Percentiles rank a stretch among this genome's conserved stretches.
Evolutionary conservation across 805 yeast species (phyloP).

Genomic region (Yamadazyma phyllophila): DNA sequence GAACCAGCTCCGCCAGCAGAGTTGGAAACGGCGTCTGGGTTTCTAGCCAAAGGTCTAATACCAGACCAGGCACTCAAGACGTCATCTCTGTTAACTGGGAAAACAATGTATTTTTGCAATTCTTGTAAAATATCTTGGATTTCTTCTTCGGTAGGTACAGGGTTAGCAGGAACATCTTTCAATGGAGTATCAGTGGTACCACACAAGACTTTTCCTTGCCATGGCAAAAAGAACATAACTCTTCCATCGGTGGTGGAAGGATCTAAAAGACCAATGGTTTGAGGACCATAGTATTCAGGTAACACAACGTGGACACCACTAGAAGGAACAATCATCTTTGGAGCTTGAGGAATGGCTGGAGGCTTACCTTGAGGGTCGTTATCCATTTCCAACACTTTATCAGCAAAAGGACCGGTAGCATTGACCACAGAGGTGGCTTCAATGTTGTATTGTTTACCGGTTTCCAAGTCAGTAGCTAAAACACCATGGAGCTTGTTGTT

Average conservation of each 20-base stretch:
- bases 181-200: conserved; percentile 95
- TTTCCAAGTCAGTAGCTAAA: conserved; percentile 66
- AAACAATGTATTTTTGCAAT: conserved; percentile 83
- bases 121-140: conserved; percentile 84
- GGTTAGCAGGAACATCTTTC: conserved; percentile 66
- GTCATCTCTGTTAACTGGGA: conserved; percentile 86
- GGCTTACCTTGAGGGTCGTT: conserved; percentile 64
- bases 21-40: conserved; percentile 69
- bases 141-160: conserved; percentile 84
- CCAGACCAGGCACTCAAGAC: conserved; percentile 97
- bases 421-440: conserved; percentile 76
- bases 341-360: conserved; percentile 48
- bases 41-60: conserved; percentile 89
- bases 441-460: conserved; percentile 60
- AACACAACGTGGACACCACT: conserved; percentile 90
- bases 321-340: conserved; percentile 89
- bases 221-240: conserved; percentile 94
- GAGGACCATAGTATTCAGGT: conserved; percentile 90
- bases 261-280: conserved; percentile 82
- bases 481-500: conserved; percentile 69
- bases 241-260: conserved; percentile 93
- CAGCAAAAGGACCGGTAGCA: conserved; percentile 95
- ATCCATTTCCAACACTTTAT: conserved; percentile 83
- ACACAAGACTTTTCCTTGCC: conserved; percentile 96
- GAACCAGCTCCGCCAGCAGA: conserved; percentile 46